phyloP scores from a whole-genome alignment of 768 basidiomycete genomes.

The Russula foetens region DNA sequence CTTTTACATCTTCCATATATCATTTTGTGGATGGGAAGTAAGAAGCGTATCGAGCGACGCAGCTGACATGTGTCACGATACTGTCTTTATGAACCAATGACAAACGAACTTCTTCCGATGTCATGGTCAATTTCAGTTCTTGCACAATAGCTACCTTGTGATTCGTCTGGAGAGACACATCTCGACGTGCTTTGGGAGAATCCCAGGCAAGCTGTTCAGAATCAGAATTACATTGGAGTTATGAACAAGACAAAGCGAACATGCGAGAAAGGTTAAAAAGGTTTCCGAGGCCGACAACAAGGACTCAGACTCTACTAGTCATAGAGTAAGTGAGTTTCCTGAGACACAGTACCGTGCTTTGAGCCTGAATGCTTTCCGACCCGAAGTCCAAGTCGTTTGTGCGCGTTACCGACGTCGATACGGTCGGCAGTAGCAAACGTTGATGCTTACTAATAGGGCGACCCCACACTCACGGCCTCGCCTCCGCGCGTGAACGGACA shows the following conservation, averaged over 20 bases:
- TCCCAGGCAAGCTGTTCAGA: conserved; percentile 70
- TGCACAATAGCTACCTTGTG: conserved; percentile 38
- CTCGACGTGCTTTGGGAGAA: conserved; percentile 49
- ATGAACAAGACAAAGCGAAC: neutral
- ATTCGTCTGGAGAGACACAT: conserved; percentile 42
- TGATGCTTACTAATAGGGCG: too few relatives aligned
- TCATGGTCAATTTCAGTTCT: conserved; percentile 36
- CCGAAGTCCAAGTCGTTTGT: too few relatives aligned
- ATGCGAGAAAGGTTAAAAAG: conserved; percentile 37
- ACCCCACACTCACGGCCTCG: too few relatives aligned
- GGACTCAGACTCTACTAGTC: conserved; percentile 29
- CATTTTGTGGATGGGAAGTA: conserved; percentile 25
- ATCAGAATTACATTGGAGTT: conserved; percentile 50
- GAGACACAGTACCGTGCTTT: too few relatives aligned
- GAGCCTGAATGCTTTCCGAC: too few relatives aligned
- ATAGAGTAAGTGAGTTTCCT: neutral
- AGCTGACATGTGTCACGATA: conserved; percentile 43
- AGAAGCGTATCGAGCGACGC: neutral
- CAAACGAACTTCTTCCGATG: conserved; percentile 40
- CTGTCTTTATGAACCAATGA: too few relatives aligned
- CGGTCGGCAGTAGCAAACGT: too few relatives aligned
- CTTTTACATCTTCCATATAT: too few relatives aligned
- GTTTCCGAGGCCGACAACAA: conserved; percentile 72
- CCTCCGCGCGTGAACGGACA: too few relatives aligned
- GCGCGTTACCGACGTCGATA: too few relatives aligned